Evolutionary conservation across 805 yeast genomes (phyloP), one percentile per base, ranked within the genome.

Genomic region (Wickerhamomyces chaumierensis): DNA sequence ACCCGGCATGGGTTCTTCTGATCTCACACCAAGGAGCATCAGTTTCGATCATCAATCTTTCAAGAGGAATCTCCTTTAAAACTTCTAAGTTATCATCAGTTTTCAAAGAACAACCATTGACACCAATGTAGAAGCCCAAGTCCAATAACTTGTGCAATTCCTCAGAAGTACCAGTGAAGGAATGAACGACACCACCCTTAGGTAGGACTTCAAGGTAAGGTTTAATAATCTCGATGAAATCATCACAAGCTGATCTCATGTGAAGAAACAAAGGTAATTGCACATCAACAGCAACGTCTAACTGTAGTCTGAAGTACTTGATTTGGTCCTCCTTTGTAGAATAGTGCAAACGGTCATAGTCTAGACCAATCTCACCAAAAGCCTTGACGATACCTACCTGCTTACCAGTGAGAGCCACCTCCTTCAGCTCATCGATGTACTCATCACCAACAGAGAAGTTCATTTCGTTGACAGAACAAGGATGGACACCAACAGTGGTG

Each of bases 1-100:
- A 75, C 14, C 92, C 72, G 2, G 86, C 85, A 55, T 86, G 95
- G 9, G 92, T 70, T 47, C 75, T 82, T 42, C 94, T 68, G 35
- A 92, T 75, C 53, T 88, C 97, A 63, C 99, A 92, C 98, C 98
- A 92, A 1, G 99, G 98, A 3, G 96, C 87, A 60, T 92, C 98
- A 0, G 96, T 90, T 55, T 92, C 99, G 9, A 92, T 71, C 69
- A 90, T 60, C 33, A 92, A 57, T 49, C 68, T 71, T 4, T 77
- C 74, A 8, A 76, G 51, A 0, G 97, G 97, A n/a, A 92, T 71
- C 18, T 56, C 50, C 33, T 63, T 60, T 0, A 79, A 85, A 18
- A 79, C 86, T 20, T 68, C 66, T 13, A 87, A 60, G 52, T 83
- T 86, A 45, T 81, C 87, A 40, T 73, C 74, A 0, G 84, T 75